Conservation (phyloP, 345 rosid genomes). For the Dimocarpus longan region DNA sequence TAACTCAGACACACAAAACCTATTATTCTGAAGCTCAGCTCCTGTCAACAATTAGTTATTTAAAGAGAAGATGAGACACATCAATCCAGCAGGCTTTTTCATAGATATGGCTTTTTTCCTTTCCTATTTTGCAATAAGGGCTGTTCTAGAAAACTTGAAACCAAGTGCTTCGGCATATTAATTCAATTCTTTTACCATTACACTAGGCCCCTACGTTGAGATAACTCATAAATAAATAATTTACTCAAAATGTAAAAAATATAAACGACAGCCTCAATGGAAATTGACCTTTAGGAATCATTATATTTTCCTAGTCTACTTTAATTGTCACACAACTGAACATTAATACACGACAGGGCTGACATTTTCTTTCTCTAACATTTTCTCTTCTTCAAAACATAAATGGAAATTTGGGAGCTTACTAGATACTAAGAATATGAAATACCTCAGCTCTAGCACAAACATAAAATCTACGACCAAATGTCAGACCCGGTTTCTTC, state of each 20-base stretch:
- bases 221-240: neutral
- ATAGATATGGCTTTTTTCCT: neutral
- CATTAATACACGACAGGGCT: neutral
- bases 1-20: neutral
- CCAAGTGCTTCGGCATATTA: neutral
- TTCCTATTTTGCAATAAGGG: neutral
- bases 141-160: neutral
- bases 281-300: neutral
- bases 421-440: neutral
- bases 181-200: neutral
- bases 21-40: neutral
- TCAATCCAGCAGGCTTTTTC: neutral
- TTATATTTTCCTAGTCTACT: neutral
- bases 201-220: neutral
- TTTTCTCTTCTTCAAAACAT: neutral
- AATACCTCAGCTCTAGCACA: constrained; percentile 92
- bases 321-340: neutral
- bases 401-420: neutral
- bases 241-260: neutral
- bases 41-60: neutral
- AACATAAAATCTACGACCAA: constrained; percentile 83
- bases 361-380: neutral
- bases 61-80: neutral
- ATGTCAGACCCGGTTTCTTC: constrained; percentile 85
- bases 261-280: neutral